phyloP scores from a whole-genome alignment of 2,329 filamentous ascomycete genomes.

The Cadophora sp. region DNA sequence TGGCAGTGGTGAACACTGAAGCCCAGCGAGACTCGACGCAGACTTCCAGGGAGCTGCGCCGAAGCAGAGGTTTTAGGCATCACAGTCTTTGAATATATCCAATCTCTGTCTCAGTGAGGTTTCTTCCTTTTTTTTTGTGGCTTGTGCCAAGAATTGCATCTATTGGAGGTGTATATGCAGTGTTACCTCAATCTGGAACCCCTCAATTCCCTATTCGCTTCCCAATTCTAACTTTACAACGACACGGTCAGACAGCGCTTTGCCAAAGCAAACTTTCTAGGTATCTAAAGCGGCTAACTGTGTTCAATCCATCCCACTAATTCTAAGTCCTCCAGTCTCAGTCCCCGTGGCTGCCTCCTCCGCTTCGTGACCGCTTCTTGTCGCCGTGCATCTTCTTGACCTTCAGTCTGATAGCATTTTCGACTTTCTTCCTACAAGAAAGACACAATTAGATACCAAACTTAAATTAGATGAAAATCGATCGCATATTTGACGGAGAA shows the following conservation, averaged over 20 bases:
- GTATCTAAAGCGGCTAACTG: not conserved
- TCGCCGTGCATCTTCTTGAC: slow-evolving; percentile 45
- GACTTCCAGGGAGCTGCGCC: no score
- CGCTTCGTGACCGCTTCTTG: slow-evolving; percentile 42
- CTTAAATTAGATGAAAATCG: not conserved
- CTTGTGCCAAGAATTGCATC: not conserved
- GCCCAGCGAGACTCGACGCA: not conserved
- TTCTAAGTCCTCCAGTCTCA: not conserved
- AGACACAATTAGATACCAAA: slow-evolving; percentile 23
- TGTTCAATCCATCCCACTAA: not conserved
- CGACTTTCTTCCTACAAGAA: slow-evolving; percentile 40
- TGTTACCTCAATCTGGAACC: not conserved
- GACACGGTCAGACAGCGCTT: not conserved
- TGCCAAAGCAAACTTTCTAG: not conserved
- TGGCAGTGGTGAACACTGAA: not conserved
- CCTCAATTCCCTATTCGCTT: not conserved
- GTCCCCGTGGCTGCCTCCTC: slow-evolving; percentile 18
- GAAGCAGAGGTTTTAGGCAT: no score
- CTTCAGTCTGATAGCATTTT: slow-evolving; percentile 41
- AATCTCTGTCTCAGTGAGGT: not conserved
- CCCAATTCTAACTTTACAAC: not conserved
- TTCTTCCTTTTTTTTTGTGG: not conserved
- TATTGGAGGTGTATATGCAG: slow-evolving; percentile 1
- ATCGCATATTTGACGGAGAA: not conserved
- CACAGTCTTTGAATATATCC: not conserved